phyloP scores from a whole-genome alignment of 2,329 filamentous ascomycete genomes.

The Phaeosphaeriaceae sp. region DNA sequence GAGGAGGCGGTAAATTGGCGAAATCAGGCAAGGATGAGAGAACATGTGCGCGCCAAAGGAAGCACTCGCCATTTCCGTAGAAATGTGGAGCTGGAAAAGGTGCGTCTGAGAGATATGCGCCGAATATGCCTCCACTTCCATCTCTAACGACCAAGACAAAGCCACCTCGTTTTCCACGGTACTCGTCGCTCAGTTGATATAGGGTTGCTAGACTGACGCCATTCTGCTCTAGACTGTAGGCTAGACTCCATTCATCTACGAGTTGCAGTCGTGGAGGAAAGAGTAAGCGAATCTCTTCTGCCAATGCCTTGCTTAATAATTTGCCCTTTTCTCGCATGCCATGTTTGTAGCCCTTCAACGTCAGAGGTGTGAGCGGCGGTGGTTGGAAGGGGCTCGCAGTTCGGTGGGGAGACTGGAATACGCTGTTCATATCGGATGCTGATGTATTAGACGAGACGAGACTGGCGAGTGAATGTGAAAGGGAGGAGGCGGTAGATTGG shows the following conservation, averaged over 20 bases:
- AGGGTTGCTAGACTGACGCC: slow-evolving; percentile 86
- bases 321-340: slow-evolving; percentile 66
- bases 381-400: slow-evolving; percentile 82
- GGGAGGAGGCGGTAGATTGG: slow-evolving; percentile 27
- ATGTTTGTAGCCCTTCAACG: slow-evolving; percentile 69
- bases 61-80: slow-evolving; percentile 96
- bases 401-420: slow-evolving; percentile 67
- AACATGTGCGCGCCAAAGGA: slow-evolving; percentile 80
- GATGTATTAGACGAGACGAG: slow-evolving; percentile 38
- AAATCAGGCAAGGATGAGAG: slow-evolving; percentile 61
- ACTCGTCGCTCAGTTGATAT: slow-evolving; percentile 77
- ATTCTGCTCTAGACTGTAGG: slow-evolving; percentile 91
- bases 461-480: slow-evolving; percentile 44
- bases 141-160: slow-evolving; percentile 91
- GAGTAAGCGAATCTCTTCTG: slow-evolving; percentile 91
- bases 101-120: slow-evolving; percentile 89
- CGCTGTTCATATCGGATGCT: slow-evolving; percentile 57
- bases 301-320: slow-evolving; percentile 74
- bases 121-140: slow-evolving; percentile 79
- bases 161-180: slow-evolving; percentile 73
- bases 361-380: slow-evolving; percentile 83
- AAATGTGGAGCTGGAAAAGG: slow-evolving; percentile 83
- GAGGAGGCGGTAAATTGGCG: slow-evolving; percentile 70
- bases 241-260: slow-evolving; percentile 81
- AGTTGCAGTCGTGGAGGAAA: slow-evolving; percentile 87